Evolutionary conservation across 2,329 filamentous ascomycete genomes (phyloP).

Genomic region (Didymella pinodella): DNA sequence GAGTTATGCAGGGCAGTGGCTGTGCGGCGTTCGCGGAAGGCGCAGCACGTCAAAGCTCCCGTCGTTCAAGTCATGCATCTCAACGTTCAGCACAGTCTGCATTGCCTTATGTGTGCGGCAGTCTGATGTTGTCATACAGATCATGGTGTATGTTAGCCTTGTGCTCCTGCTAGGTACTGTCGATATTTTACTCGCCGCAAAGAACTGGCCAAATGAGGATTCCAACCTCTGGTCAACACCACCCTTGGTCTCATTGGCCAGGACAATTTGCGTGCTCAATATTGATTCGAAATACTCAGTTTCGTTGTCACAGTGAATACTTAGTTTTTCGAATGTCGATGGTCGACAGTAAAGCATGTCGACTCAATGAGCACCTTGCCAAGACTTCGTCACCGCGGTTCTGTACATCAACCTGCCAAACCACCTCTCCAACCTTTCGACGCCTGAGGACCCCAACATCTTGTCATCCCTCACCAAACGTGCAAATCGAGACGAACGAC

Average conservation of each 20-base stretch:
- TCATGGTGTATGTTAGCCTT: neutral
- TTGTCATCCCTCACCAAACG: neutral
- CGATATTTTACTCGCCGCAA: neutral
- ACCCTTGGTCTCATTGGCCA: neutral
- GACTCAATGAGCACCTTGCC: neutral
- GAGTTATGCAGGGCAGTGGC: constrained; percentile 37
- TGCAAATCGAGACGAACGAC: neutral
- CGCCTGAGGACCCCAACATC: neutral
- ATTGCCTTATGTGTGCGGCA: neutral
- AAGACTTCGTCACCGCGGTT: constrained; percentile 14
- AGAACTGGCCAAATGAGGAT: neutral
- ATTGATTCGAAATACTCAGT: neutral
- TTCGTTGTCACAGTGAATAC: neutral
- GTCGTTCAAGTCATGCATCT: neutral
- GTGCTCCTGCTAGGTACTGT: neutral
- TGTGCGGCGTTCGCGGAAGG: constrained; percentile 27
- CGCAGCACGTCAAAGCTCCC: constrained; percentile 19
- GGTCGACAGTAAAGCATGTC: neutral
- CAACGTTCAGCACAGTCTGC: neutral
- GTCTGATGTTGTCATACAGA: neutral
- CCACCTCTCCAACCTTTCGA: neutral
- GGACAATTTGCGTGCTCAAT: neutral
- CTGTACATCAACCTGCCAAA: neutral
- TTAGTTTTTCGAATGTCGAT: neutral
- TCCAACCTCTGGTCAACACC: neutral